Conservation (phyloP, 768 basidiomycete genomes). For the Hemileccinum impolitum region DNA sequence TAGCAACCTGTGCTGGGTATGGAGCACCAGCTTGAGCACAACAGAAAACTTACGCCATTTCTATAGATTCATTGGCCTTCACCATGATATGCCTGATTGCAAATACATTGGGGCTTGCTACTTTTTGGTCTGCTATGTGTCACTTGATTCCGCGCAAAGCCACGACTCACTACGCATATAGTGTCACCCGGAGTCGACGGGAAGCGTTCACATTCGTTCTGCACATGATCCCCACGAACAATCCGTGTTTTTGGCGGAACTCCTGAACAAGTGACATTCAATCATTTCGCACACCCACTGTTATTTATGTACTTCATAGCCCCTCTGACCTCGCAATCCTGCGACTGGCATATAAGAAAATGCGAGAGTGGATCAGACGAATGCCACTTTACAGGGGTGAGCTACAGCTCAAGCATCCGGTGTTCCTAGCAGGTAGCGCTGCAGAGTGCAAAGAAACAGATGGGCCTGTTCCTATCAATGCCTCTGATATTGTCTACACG, state of each 20-base stretch:
- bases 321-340: slow-evolving; percentile 25
- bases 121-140: slow-evolving; percentile 25
- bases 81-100: slow-evolving; percentile 6
- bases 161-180: slow-evolving; percentile 2
- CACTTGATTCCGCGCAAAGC: not conserved
- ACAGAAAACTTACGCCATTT: not conserved
- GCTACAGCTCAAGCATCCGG: slow-evolving; percentile 14
- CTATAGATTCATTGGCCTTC: slow-evolving; percentile 11
- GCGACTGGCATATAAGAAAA: slow-evolving; percentile 26
- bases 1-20: slow-evolving; percentile 43
- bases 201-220: slow-evolving; percentile 47
- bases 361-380: slow-evolving; percentile 30
- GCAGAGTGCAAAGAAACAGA: slow-evolving; percentile 23
- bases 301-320: slow-evolving; percentile 8
- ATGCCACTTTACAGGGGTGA: slow-evolving; percentile 43
- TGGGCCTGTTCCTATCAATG: slow-evolving; percentile 21
- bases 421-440: slow-evolving; percentile 20
- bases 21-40: not conserved
- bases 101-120: slow-evolving; percentile 22
- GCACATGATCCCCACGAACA: slow-evolving; percentile 38
- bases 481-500: slow-evolving; percentile 32
- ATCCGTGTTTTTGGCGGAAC: slow-evolving; percentile 44
- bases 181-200: slow-evolving; percentile 45
- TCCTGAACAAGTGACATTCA: slow-evolving; percentile 38
- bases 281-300: not conserved